Evolutionary conservation across 768 basidiomycete genomes (phyloP), one percentile per base, ranked within the genome.

Genomic region (Boletus rubroflammeus): DNA sequence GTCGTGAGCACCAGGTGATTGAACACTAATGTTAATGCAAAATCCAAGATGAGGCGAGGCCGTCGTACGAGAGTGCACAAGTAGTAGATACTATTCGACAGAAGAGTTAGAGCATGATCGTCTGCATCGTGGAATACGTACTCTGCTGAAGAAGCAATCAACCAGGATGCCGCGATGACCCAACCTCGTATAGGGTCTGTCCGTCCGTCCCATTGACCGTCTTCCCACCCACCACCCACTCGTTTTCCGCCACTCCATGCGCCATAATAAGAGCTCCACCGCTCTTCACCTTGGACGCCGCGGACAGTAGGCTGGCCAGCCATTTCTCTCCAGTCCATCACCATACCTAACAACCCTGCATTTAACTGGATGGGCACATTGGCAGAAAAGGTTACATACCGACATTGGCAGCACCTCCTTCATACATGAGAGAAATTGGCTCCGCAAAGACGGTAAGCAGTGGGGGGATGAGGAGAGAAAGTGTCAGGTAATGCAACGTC

Each of bases 271-370:
- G 82, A 78, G 48, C 73, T 75, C 87, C 87, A 90, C 42, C 80
- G 73, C 40, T 83, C 81, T 50, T 81, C 81, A 17, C 83, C 86
- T 23, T 83, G 79, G 52, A 83, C 70, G 26, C 81, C 81, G 52
- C 79, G 81, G 21, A 88, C 83, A 0, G 93, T 94, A 4, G 90
- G 84, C 48, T 81, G 73, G 5, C 93, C 90, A 1, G 94, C 89
- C 83, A 99, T 87, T 71, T 98, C 90, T 43, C 93, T 80, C 97
- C 97, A 99, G 73, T 98, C 95, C 86, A 99, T 93, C 35, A 98
- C 76, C 87, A 93, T 91, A 3, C 87, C 88, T 87, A 56, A 52
- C 49, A 43, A 50, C 29, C 43, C 55, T 47, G 51, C 47, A 19
- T 54, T 19, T 48, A 43, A 19, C 35, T 50, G 36, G 19, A 40